Base-by-base conservation (phyloP, 2,329 filamentous ascomycete species). In the Aspergillus caelatus region DNA sequence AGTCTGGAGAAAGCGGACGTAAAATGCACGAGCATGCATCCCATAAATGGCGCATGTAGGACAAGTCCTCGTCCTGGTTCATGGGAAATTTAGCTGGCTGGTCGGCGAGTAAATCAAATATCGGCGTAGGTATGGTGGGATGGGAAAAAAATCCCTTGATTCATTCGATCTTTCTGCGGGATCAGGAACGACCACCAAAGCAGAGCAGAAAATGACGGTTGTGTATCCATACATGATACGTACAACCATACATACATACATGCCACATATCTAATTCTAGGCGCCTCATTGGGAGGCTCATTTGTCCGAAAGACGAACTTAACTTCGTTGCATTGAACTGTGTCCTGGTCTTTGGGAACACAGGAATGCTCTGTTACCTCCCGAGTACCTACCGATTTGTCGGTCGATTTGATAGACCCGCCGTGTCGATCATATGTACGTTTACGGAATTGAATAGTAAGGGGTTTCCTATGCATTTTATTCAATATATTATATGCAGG, bases 21-120 rank as follows among this genome's bases (percentile, higher is more conserved):
- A 34, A 19, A 53, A 32, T 14, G 52, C 52, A 54, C 52, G n/a
- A 30, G n/a, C 30, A 36, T 36, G 30, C 21, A 36, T 36, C 19
- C 21, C 30, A 21, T 26, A 55, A 55, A 55, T 55, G 32, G 34
- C 52, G 52, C 52, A 55, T 26, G 52, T 55, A 55, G 52, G 32
- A 55, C 52, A 41, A 26, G 34, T 39, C 32, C 34, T 55, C 52
- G 52, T 55, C 52, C 52, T 34, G 52, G 52, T 26, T 55, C 32
- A 21, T 55, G 52, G 32, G 32, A 45, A 41, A 30, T 36, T 23
- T 43, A 8, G 16, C 48, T 52, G 48, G 48, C 10, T 52, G 28
- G 28, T 52, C 28, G 28, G 48, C 23, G 26, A 57, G 23, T 46
- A n/a, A 57, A 58, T 19, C 32, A 36, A 34, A n/a, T 26, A 32